phyloP scores from a whole-genome alignment of 306 rosid species.

The Malus sieversii region DNA sequence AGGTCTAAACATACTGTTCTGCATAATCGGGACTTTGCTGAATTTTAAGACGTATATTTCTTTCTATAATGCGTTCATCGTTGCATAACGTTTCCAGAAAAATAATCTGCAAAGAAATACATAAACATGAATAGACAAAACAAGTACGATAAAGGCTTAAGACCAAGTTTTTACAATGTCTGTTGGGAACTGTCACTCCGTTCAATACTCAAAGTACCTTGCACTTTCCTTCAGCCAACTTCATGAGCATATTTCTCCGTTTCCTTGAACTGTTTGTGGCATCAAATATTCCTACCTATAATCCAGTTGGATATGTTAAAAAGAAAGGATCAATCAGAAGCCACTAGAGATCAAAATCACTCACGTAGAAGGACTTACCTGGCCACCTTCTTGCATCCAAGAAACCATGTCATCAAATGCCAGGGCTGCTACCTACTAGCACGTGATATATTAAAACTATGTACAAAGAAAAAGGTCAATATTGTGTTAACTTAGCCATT shows the following conservation, averaged over 20 bases:
- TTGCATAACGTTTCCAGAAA: slow-evolving; percentile 96
- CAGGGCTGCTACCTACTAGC: slow-evolving; percentile 99
- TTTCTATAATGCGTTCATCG: slow-evolving; percentile 81
- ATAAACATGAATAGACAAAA: background rate
- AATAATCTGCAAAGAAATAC: slow-evolving; percentile 58
- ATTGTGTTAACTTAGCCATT: slow-evolving; percentile 48
- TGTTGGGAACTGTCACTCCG: slow-evolving; percentile 14
- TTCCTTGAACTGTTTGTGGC: slow-evolving; percentile 85
- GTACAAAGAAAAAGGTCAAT: slow-evolving; percentile 60
- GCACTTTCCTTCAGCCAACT: slow-evolving; percentile 98
- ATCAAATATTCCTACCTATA: slow-evolving; percentile 97
- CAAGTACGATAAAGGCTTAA: slow-evolving; percentile 13
- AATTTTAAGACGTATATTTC: slow-evolving; percentile 91
- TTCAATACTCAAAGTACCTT: slow-evolving; percentile 49
- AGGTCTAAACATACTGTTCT: slow-evolving; percentile 69
- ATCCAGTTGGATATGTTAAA: slow-evolving; percentile 12
- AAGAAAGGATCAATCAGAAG: slow-evolving; percentile 10
- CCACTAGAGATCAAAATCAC: slow-evolving; percentile 14
- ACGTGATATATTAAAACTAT: slow-evolving; percentile 91
- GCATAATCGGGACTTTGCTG: slow-evolving; percentile 99
- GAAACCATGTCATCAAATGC: slow-evolving; percentile 98
- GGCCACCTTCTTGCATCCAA: slow-evolving; percentile 99
- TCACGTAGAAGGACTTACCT: slow-evolving; percentile 46
- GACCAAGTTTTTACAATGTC: slow-evolving; percentile 4
- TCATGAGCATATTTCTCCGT: slow-evolving; percentile 94